phyloP scores from a whole-genome alignment of 805 yeast genomes.

The Saccharomycopsis schoenii region DNA sequence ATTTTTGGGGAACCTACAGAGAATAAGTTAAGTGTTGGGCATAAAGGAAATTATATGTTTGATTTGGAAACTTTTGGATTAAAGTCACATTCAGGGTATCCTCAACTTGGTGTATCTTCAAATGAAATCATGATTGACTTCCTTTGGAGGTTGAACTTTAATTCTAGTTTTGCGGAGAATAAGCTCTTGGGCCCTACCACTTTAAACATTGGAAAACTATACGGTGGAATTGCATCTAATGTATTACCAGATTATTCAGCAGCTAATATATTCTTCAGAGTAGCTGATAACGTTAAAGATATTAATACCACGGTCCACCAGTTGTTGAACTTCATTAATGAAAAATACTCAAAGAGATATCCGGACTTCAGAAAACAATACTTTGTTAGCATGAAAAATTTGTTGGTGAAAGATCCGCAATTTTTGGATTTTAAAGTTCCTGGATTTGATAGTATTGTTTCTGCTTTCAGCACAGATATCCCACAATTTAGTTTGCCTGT shows the following conservation, averaged over 20 bases:
- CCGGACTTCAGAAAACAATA: neutral
- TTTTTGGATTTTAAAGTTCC: slow-evolving; percentile 48
- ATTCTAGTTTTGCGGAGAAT: slow-evolving; percentile 35
- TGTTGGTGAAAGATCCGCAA: slow-evolving; percentile 26
- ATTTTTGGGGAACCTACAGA: slow-evolving; percentile 75
- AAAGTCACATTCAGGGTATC: slow-evolving; percentile 62
- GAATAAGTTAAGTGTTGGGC: slow-evolving; percentile 57
- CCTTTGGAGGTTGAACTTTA: slow-evolving; percentile 32
- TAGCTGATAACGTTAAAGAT: slow-evolving; percentile 33
- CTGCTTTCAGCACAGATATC: slow-evolving; percentile 30
- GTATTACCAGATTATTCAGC: slow-evolving; percentile 51
- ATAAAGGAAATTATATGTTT: slow-evolving; percentile 46
- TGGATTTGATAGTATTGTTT: slow-evolving; percentile 47
- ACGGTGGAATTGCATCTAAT: slow-evolving; percentile 58
- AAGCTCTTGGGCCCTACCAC: slow-evolving; percentile 52
- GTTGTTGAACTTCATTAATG: neutral
- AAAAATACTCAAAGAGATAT: neutral
- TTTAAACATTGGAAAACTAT: slow-evolving; percentile 46
- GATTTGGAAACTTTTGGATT: slow-evolving; percentile 40
- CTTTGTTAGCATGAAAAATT: neutral
- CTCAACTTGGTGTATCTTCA: slow-evolving; percentile 58
- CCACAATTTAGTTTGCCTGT: slow-evolving; percentile 11
- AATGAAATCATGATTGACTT: slow-evolving; percentile 44
- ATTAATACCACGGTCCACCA: neutral
- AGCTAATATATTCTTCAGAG: slow-evolving; percentile 42